These are phyloP conservation scores for Trametes punicea DNA, from an alignment of 768 basidiomycete species.

Conservation along the genomic window DNA sequence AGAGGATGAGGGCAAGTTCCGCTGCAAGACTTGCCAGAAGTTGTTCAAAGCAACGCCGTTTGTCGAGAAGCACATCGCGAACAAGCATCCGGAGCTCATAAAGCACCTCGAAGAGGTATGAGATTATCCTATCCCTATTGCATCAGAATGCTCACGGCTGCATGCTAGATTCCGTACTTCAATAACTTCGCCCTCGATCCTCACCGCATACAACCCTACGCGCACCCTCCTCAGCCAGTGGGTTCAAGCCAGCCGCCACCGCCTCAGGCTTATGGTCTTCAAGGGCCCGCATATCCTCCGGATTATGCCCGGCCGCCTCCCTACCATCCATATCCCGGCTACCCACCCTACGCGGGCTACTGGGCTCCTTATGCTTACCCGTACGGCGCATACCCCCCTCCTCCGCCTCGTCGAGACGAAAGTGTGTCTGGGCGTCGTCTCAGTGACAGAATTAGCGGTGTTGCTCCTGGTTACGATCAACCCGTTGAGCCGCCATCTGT, in stretches of 20 bases:
- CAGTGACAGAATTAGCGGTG: conserved; percentile 80
- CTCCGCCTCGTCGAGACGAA: conserved; percentile 54
- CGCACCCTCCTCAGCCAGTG: conserved; percentile 65
- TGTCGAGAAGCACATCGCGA: conserved; percentile 94
- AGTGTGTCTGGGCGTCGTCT: conserved; percentile 58
- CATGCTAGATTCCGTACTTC: conserved; percentile 73
- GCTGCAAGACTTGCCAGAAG: conserved; percentile 96
- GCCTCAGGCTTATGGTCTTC: conserved; percentile 83
- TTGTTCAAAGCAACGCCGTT: conserved; percentile 97
- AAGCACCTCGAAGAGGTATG: conserved; percentile 82
- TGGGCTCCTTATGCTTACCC: conserved; percentile 48
- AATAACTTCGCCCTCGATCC: conserved; percentile 98
- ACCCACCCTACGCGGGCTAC: conserved; percentile 39
- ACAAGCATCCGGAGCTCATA: conserved; percentile 88
- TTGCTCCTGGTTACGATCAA: conserved; percentile 49
- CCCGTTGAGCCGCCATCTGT: conserved; percentile 36
- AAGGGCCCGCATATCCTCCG: conserved; percentile 44
- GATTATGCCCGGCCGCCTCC: conserved; percentile 37
- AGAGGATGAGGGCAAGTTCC: conserved; percentile 95
- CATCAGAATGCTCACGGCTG: not conserved
- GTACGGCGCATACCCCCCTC: conserved; percentile 36
- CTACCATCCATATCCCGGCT: conserved; percentile 45
- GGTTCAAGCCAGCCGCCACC: conserved; percentile 74
- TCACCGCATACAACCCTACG: conserved; percentile 83
- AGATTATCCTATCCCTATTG: conserved; percentile 8